These are phyloP conservation scores for Aureobasidium sp. DNA, from an alignment of 2,329 filamentous ascomycete genomes.

Conservation along the genomic window DNA sequence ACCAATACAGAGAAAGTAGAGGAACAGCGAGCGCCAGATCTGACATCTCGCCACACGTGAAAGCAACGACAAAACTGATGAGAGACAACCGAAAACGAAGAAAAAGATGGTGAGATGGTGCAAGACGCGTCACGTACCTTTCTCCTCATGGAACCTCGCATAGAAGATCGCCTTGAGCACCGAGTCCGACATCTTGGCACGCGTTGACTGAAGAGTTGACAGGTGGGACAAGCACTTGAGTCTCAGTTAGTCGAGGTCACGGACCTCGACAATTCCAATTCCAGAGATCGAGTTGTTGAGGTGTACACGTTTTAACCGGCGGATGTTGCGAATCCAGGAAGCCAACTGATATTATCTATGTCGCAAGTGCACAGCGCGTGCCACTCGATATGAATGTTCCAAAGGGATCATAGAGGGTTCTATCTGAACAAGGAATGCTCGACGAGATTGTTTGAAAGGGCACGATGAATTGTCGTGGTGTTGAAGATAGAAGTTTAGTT, in stretches of 20 bases:
- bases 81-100: neutral
- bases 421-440: too few relatives aligned
- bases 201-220: accelerated
- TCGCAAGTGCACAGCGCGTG: neutral
- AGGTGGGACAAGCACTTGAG: too few relatives aligned
- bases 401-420: too few relatives aligned
- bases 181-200: neutral
- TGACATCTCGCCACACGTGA: neutral
- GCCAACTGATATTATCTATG: neutral
- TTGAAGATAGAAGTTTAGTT: neutral
- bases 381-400: neutral
- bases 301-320: neutral
- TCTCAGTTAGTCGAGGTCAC: neutral
- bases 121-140: slow-evolving; percentile 30
- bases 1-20: neutral
- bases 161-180: slow-evolving; percentile 61
- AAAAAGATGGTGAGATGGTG: neutral
- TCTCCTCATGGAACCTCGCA: slow-evolving; percentile 55
- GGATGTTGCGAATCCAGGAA: neutral
- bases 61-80: neutral
- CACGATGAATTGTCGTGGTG: neutral
- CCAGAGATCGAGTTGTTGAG: too few relatives aligned
- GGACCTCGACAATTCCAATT: too few relatives aligned
- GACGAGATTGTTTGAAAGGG: neutral
- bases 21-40: neutral